These are phyloP conservation scores for Fomitopsis betulina DNA, from an alignment of 1,284 basidiomycete species.

Conservation along the genomic window DNA sequence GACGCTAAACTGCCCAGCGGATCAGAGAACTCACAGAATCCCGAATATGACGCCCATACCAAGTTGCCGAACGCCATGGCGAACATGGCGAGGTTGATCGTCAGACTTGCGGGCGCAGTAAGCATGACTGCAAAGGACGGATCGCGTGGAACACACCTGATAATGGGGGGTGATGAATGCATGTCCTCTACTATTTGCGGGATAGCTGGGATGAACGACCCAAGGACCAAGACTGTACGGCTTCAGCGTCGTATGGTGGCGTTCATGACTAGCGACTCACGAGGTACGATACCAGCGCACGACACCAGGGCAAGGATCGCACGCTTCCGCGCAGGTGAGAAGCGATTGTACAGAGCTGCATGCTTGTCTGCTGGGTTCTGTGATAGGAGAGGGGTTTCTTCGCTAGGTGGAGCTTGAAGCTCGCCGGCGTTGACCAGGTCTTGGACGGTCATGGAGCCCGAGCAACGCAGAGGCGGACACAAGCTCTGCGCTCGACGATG, in stretches of 20 bases:
- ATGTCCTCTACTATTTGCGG: constrained; percentile 60
- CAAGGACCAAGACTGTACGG: constrained; percentile 54
- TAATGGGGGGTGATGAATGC: constrained; percentile 42
- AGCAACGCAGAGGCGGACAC: too few species aligned
- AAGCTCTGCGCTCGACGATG: too few species aligned
- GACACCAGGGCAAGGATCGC: constrained; percentile 47
- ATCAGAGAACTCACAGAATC: constrained; percentile 38
- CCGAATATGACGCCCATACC: constrained; percentile 47
- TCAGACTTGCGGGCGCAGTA: constrained; percentile 29
- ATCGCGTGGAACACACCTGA: constrained; percentile 39
- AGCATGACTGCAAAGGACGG: background rate
- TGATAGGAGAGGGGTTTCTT: background rate
- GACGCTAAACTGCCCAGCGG: background rate
- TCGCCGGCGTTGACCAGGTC: background rate
- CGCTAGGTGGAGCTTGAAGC: too few species aligned
- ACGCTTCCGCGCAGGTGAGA: constrained; percentile 40
- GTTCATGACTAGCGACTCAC: constrained; percentile 27
- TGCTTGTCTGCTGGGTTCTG: background rate
- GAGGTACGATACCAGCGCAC: constrained; percentile 40
- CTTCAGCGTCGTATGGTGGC: background rate
- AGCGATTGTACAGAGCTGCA: constrained; percentile 41
- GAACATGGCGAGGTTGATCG: constrained; percentile 43
- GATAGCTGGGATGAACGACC: constrained; percentile 64
- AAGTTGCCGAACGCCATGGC: constrained; percentile 38
- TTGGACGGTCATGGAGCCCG: background rate